A percentile compares a stretch with the other conserved stretches of the same genome.
Conservation (phyloP, 2,329 filamentous ascomycete species). For the Calonectria naviculata region DNA sequence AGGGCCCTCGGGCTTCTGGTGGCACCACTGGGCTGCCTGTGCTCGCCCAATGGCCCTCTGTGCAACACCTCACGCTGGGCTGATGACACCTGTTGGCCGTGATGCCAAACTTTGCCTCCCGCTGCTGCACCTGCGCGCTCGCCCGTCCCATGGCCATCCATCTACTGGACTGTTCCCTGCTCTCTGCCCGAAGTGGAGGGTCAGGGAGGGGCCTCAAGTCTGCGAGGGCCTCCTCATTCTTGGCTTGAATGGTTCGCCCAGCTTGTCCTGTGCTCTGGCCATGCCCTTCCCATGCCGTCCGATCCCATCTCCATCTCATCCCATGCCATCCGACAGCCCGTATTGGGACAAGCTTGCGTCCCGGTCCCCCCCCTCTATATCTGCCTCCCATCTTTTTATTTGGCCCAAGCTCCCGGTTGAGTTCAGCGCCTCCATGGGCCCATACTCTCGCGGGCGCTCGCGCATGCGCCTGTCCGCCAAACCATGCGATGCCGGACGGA, state of each 20-base stretch:
- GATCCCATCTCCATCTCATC: constrained; percentile 15
- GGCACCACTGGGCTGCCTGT: constrained; percentile 11
- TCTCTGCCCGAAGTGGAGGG: not conserved
- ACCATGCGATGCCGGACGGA: not conserved
- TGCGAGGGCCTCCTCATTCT: not conserved
- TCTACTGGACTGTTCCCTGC: not conserved
- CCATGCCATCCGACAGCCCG: constrained; percentile 9
- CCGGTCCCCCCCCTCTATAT: constrained; percentile 29
- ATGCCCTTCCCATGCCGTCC: constrained; percentile 12
- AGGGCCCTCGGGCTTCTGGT: constrained; percentile 6
- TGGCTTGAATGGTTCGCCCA: not conserved
- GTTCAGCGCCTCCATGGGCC: constrained; percentile 38
- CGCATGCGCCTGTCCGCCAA: constrained; percentile 26
- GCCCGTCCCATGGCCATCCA: not conserved
- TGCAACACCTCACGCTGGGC: constrained; percentile 21
- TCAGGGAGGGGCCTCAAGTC: not conserved
- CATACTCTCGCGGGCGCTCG: constrained; percentile 35
- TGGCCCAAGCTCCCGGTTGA: not conserved
- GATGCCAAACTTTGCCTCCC: not conserved
- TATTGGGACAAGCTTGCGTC: constrained; percentile 10
- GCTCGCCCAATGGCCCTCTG: not conserved
- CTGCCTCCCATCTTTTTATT: constrained; percentile 9
- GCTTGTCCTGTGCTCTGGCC: constrained; percentile 11
- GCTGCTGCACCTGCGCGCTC: not conserved
- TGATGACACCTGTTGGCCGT: constrained; percentile 6